Evolutionary conservation across 1,139 yeast genomes (phyloP), one percentile per base, ranked within the genome.

Genomic region (Hansenula sp.): DNA sequence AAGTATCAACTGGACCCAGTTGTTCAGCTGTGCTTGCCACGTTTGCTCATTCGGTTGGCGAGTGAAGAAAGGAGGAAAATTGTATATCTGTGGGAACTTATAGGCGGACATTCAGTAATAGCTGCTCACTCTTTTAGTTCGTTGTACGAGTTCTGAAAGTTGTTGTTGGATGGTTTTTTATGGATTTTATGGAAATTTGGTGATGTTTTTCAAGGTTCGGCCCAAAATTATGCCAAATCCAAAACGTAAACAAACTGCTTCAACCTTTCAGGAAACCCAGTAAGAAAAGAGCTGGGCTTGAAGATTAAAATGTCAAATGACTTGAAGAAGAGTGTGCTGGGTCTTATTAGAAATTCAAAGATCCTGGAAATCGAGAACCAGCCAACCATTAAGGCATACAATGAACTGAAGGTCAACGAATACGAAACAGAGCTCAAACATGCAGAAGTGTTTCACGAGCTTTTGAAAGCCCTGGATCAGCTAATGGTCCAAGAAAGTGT

Each of bases 41-140:
- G 95, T 84, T 17, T 88, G 81, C 38, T 81, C 76, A 57, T 93
- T 93, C 32, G 94, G 90, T 63, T 93, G 99, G 47, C 80, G 74
- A 6, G 98, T 93, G 66, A 84, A 93, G 55, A 93, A 78, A 0
- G 99, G 99, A 8, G 97, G 97, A 63, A 89, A 93, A 36, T 83
- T 71, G 63, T 89, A 88, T 35, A 91, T 86, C 41, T 81, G 71
- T 8, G 96, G 96, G 57, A 81, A 83, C 43, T 62, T 54, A 36
- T 41, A 50, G 11, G 19, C 17, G 6, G 45, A 13, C 55, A 49
- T 52, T 17, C 19, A n/a, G 27, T n/a, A 27, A n/a, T 18, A 5
- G 6, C 15, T n/a, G n/a, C n/a, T n/a, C n/a, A n/a, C n/a, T n/a
- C n/a, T n/a, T n/a, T n/a, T n/a, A n/a, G n/a, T n/a, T n/a, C n/a